These are phyloP conservation scores for Talaromyces borbonicus DNA, from an alignment of 495 filamentous ascomycete genomes.

Conservation along the genomic window DNA sequence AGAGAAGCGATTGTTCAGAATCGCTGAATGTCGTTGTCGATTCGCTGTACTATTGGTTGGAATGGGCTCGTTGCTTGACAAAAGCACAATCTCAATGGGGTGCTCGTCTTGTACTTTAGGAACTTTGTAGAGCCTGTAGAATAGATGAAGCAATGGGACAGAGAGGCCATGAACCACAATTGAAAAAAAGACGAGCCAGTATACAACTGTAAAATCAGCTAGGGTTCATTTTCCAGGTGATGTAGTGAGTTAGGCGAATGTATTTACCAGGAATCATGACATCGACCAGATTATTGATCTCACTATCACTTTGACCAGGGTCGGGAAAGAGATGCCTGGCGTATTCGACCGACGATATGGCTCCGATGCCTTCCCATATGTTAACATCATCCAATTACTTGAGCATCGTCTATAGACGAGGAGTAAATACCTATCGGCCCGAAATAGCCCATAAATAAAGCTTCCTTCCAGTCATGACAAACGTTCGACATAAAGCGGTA, in stretches of 20 bases:
- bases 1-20: slow-evolving; percentile 49
- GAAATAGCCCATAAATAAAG: slow-evolving; percentile 32
- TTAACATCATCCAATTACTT: not conserved
- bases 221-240: not conserved
- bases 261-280: slow-evolving; percentile 34
- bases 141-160: slow-evolving; percentile 38
- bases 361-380: slow-evolving; percentile 22
- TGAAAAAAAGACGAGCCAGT: slow-evolving; percentile 49
- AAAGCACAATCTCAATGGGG: slow-evolving; percentile 37
- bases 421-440: slow-evolving; percentile 24
- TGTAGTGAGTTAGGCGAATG: not conserved
- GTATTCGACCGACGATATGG: slow-evolving; percentile 38
- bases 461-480: slow-evolving; percentile 29
- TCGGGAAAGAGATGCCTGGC: slow-evolving; percentile 44
- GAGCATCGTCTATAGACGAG: not conserved
- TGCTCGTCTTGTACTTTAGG: slow-evolving; percentile 38
- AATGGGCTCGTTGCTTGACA: slow-evolving; percentile 38
- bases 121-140: slow-evolving; percentile 37
- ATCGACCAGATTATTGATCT: slow-evolving; percentile 41
- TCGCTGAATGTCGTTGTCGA: slow-evolving; percentile 27
- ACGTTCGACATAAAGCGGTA: slow-evolving; percentile 30
- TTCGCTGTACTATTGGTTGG: slow-evolving; percentile 40
- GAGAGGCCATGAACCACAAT: slow-evolving; percentile 49
- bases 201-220: slow-evolving; percentile 35
- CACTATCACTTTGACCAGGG: slow-evolving; percentile 36